A percentile compares a stretch with the other conserved stretches of the same genome.
Evolutionary conservation across 257 asterid species (phyloP).

Genomic region (Penstemon davidsonii): DNA sequence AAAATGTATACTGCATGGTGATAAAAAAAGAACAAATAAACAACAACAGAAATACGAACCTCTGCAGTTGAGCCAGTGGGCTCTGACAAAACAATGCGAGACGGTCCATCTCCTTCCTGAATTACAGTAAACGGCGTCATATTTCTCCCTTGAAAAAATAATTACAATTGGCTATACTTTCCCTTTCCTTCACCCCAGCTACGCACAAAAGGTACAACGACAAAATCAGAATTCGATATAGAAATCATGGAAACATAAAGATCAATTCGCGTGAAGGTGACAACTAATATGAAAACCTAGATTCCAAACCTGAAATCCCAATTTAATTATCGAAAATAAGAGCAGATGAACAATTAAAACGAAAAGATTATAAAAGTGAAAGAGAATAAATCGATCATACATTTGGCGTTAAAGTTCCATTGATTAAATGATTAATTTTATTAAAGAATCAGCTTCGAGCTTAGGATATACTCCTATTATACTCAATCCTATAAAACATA

Average conservation of each 20-base stretch:
- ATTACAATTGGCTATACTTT: constrained; percentile 33
- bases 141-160: constrained; percentile 22
- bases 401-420: constrained; percentile 28
- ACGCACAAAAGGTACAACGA: constrained; percentile 19
- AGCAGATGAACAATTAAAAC: constrained; percentile 23
- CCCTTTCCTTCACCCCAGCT: constrained; percentile 44
- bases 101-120: constrained; percentile 57
- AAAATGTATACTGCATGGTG: background rate
- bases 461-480: background rate
- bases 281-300: constrained; percentile 12
- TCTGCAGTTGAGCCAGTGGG: constrained; percentile 79
- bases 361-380: constrained; percentile 16
- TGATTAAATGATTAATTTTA: constrained; percentile 25
- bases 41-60: constrained; percentile 36
- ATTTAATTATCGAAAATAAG: constrained; percentile 22
- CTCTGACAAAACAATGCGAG: constrained; percentile 60
- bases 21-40: background rate
- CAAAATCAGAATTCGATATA: constrained; percentile 11
- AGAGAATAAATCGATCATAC: constrained; percentile 38
- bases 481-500: too few species aligned
- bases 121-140: constrained; percentile 52
- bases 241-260: constrained; percentile 17
- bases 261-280: constrained; percentile 17
- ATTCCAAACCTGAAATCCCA: constrained; percentile 30
- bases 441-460: constrained; percentile 33